These are phyloP conservation scores for Plasmodium fragile DNA, from an alignment of 169 alveolate species.

Conservation along the genomic window DNA sequence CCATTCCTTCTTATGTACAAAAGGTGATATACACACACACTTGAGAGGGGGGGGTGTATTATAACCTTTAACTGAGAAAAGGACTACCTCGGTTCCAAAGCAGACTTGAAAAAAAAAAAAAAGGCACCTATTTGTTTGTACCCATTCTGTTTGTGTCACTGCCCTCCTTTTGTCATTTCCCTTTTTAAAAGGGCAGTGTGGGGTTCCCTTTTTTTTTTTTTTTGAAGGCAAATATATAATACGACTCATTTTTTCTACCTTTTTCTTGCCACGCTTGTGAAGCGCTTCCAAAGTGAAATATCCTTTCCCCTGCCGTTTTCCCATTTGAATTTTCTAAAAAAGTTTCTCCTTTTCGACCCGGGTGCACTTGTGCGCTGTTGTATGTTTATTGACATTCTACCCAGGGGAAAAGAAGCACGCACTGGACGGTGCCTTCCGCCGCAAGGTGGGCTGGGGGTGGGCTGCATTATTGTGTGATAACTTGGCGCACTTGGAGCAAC, in stretches of 20 bases:
- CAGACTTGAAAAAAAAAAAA: not conserved
- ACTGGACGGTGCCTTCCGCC: not conserved
- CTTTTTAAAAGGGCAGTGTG: not conserved
- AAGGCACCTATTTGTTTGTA: not conserved
- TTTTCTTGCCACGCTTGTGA: not conserved
- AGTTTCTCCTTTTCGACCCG: not conserved
- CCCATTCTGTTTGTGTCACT: not conserved
- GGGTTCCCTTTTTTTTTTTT: not conserved
- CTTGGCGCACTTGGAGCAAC: not conserved
- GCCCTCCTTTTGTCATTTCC: not conserved
- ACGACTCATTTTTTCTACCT: not conserved
- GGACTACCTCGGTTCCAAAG: not conserved
- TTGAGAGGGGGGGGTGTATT: not conserved
- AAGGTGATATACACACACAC: not conserved
- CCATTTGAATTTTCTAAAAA: not conserved
- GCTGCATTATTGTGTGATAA: not conserved
- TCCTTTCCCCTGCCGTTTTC: not conserved
- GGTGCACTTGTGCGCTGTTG: not conserved
- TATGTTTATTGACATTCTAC: not conserved
- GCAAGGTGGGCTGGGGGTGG: no score
- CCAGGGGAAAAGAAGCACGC: not conserved
- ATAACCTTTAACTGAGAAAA: not conserved
- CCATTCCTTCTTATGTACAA: not conserved
- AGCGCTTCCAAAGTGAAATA: not conserved
- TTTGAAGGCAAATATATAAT: not conserved